phyloP scores from a whole-genome alignment of 169 alveolate genomes.

The Cryptosporidium ryanae region DNA sequence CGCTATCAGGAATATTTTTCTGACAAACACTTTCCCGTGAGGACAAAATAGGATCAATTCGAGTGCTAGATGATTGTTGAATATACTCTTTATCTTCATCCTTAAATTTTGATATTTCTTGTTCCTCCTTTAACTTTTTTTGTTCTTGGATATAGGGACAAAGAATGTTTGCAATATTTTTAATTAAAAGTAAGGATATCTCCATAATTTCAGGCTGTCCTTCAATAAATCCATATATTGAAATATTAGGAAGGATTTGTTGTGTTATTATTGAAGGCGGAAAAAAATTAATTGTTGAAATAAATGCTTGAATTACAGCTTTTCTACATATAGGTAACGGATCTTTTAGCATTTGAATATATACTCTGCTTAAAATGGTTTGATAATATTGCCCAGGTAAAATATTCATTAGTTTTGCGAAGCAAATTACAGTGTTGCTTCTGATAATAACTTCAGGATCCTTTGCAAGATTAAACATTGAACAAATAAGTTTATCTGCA shows the following conservation, averaged over 20 bases:
- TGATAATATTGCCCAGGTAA: slow-evolving; percentile 57
- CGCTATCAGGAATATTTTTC: not conserved
- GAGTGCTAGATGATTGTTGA: not conserved
- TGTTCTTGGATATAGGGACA: slow-evolving; percentile 27
- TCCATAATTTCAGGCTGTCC: slow-evolving; percentile 65
- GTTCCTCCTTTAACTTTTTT: not conserved
- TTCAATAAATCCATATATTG: slow-evolving; percentile 55
- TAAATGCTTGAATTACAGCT: slow-evolving; percentile 61
- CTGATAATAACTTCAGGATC: slow-evolving; percentile 59
- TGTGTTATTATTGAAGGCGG: slow-evolving; percentile 46
- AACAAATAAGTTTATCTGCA: slow-evolving; percentile 39
- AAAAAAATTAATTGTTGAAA: slow-evolving; percentile 32
- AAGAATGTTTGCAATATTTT: slow-evolving; percentile 15
- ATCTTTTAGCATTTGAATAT: slow-evolving; percentile 26
- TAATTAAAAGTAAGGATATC: slow-evolving; percentile 23
- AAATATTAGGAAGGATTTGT: slow-evolving; percentile 53
- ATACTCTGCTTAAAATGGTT: slow-evolving; percentile 39
- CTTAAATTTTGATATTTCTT: slow-evolving; percentile 3
- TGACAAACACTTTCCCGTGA: not conserved
- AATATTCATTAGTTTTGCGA: slow-evolving; percentile 41
- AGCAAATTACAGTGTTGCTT: slow-evolving; percentile 69
- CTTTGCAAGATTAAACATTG: slow-evolving; percentile 61
- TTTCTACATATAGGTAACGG: slow-evolving; percentile 70
- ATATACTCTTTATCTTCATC: not conserved
- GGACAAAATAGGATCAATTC: not conserved